Evolutionary conservation across 805 yeast species (phyloP).

Genomic region (Candida dajiaensis): DNA sequence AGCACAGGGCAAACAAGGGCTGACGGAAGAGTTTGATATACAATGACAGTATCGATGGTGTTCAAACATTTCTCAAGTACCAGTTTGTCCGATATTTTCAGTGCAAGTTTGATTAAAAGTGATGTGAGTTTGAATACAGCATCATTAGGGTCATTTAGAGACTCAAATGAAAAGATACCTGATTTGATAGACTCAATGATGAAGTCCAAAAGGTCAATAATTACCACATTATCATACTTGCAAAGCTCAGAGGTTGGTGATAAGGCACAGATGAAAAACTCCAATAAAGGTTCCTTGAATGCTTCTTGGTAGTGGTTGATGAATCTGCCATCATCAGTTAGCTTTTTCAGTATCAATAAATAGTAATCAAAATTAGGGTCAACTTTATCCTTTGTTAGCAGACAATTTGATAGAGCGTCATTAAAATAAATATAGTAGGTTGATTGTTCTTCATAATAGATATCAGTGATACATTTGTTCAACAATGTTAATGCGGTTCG

Average conservation of each 20-base stretch:
- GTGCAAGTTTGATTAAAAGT: conserved; percentile 32
- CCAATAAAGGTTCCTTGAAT: conserved; percentile 34
- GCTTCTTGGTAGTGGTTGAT: conserved; percentile 44
- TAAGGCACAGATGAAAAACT: conserved; percentile 30
- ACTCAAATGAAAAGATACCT: conserved; percentile 26
- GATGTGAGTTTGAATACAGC: conserved; percentile 26
- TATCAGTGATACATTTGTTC: conserved; percentile 43
- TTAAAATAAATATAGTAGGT: conserved; percentile 51
- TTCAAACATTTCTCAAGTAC: conserved; percentile 35
- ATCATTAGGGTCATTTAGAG: conserved; percentile 25
- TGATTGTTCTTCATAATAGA: conserved; percentile 42
- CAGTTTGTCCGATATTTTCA: conserved; percentile 30
- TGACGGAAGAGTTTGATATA: conserved; percentile 42
- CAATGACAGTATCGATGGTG: conserved; percentile 37
- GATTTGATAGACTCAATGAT: conserved; percentile 42
- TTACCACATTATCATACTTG: conserved; percentile 11
- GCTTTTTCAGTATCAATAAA: conserved; percentile 37
- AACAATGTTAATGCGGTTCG: conserved; percentile 46
- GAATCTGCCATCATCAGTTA: conserved; percentile 50
- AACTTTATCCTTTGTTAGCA: conserved; percentile 24
- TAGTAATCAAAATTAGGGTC: conserved; percentile 50
- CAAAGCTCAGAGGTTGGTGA: conserved; percentile 23
- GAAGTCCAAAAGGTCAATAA: conserved; percentile 28
- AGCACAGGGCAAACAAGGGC: conserved; percentile 31
- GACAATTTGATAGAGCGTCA: conserved; percentile 44